Percentiles rank a stretch among this genome's conserved stretches.
These are phyloP conservation scores for Capsicum baccatum DNA, from an alignment of 257 asterid species.

Conservation along the genomic window DNA sequence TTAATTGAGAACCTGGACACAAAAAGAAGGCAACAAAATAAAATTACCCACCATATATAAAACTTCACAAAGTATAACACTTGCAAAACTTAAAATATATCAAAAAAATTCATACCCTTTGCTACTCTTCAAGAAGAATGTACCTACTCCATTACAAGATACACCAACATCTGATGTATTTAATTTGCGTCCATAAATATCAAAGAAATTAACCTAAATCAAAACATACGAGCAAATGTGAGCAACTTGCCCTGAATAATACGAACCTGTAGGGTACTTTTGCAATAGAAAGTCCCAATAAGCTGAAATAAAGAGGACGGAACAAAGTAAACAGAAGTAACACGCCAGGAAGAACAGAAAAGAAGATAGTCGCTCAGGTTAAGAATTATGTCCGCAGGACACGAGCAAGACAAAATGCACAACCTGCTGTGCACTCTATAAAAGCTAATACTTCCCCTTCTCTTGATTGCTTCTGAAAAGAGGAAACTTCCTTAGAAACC, in stretches of 20 bases:
- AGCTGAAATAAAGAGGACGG: not conserved
- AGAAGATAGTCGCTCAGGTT: not conserved
- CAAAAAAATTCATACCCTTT: constrained; percentile 64
- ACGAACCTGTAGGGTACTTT: not conserved
- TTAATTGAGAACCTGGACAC: constrained; percentile 64
- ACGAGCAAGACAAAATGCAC: constrained; percentile 2
- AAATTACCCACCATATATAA: constrained; percentile 10
- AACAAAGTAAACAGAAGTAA: not conserved
- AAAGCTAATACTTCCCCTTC: not conserved
- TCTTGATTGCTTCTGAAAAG: not conserved
- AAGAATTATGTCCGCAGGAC: not conserved
- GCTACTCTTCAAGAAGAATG: constrained; percentile 67
- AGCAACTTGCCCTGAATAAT: constrained; percentile 6
- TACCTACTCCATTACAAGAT: constrained; percentile 75
- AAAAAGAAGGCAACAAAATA: constrained; percentile 25
- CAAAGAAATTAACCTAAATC: constrained; percentile 79
- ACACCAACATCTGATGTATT: constrained; percentile 88
- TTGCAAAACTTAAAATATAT: not conserved
- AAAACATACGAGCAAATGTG: not conserved
- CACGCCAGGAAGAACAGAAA: not conserved
- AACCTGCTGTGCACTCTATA: not conserved
- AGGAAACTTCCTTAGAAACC: not conserved
- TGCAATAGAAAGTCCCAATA: not conserved
- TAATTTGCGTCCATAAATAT: constrained; percentile 86
- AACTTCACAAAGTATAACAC: constrained; percentile 22